Evolutionary conservation across 2,329 filamentous ascomycete genomes (phyloP), one percentile per base, ranked within the genome.

Genomic region (Leptoxyphium fumago): DNA sequence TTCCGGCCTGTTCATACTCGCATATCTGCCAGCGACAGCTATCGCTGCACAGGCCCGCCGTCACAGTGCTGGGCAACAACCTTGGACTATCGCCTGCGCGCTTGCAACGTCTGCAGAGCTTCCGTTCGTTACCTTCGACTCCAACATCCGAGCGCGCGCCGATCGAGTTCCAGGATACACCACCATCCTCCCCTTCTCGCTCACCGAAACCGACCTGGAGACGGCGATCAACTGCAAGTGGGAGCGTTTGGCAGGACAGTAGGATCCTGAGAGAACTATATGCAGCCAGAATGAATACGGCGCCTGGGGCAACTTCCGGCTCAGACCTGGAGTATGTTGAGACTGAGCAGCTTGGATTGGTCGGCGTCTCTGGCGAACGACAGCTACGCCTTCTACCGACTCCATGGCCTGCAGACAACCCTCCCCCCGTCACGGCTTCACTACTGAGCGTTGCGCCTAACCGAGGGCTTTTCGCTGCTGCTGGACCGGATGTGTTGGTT

Each of bases 391-490:
- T 83, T 18, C 68, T 96, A 38, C 84, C 86, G 13, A 73, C 79
- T 15, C 71, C 80, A 59, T 96, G 89, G 88, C 76, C 82, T 36
- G 55, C 63, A 48, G 70, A 79, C 52, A 68, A 75, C 32, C 71
- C 84, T 18, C 89, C 91, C 29, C 71, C 82, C 2, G 71, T 84
- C 4, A 86, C 82, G 39, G 78, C 86, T 10, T 93, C 85, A 2
- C 79, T 98, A 32, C 71, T 98, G 48, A 83, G 82, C 58, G 75
- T 96, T 52, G 87, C 89, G 44, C 80, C 85, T 29, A 76, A 72
- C 48, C 80, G 78, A 62, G 86, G 86, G 36, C 72, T 98, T 17
- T 71, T 95, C 44, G 89, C 89, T 28, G 91, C 88, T 41, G 91
- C 84, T 42, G 84, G 85, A 13, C 89, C 89, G 32, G 80, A 93